A percentile compares a stretch with the other conserved stretches of the same genome.
These are phyloP conservation scores for Lasiosphaeris hirsuta DNA, from an alignment of 495 filamentous ascomycete species.

Conservation along the genomic window DNA sequence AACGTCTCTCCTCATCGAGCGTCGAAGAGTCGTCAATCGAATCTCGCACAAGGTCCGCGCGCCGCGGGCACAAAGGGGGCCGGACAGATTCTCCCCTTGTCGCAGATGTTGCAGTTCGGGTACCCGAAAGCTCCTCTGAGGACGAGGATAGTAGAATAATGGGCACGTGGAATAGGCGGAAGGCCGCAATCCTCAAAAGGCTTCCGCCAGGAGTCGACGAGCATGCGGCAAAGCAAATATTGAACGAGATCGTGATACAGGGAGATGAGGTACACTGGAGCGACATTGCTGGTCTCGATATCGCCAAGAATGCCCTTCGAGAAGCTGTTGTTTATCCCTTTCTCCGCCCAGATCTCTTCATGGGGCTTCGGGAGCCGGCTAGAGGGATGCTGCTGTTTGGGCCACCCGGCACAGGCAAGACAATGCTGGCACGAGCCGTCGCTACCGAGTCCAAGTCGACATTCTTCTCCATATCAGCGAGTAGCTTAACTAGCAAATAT, in stretches of 20 bases:
- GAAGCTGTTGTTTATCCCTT: conserved; percentile 98
- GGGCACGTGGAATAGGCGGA: conserved; percentile 50
- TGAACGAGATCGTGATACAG: conserved; percentile 93
- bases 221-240: conserved; percentile 78
- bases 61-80: neutral
- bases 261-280: conserved; percentile 95
- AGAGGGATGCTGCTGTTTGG: conserved; percentile 96
- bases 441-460: conserved; percentile 93
- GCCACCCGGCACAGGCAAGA: conserved; percentile 95
- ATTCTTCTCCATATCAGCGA: conserved; percentile 96
- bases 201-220: conserved; percentile 79
- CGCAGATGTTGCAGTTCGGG: conserved; percentile 10
- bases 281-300: conserved; percentile 87
- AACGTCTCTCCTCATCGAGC: conserved; percentile 15
- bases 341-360: conserved; percentile 91
- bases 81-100: conserved; percentile 19
- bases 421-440: conserved; percentile 93
- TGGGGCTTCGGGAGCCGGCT: conserved; percentile 90
- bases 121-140: conserved; percentile 22
- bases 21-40: conserved; percentile 20
- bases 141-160: conserved; percentile 34
- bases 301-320: conserved; percentile 88
- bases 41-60: conserved; percentile 4
- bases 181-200: conserved; percentile 61
- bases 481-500: conserved; percentile 92